These are phyloP conservation scores for Sporothrix globosa DNA, from an alignment of 2,329 filamentous ascomycete genomes.

Conservation along the genomic window DNA sequence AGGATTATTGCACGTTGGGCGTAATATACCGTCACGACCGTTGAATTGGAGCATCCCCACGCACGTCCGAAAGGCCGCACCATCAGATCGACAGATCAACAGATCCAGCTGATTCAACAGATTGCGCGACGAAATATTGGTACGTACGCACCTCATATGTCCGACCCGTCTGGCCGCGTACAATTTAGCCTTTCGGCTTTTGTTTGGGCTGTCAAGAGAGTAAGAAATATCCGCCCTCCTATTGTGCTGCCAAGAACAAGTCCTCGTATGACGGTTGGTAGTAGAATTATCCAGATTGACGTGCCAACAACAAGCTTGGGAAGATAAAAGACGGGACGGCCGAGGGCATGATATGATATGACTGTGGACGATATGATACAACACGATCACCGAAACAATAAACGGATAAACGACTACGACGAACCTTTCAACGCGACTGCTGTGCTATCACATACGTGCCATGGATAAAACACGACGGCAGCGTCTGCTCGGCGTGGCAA, in stretches of 20 bases:
- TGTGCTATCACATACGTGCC: no score
- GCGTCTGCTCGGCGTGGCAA: background rate
- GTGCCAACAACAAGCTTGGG: no score
- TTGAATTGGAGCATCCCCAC: background rate
- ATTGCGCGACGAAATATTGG: background rate
- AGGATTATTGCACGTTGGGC: conserved; percentile 54
- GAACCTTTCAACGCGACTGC: no score
- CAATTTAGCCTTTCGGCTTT: conserved; percentile 5
- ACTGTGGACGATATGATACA: no score
- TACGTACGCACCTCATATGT: background rate
- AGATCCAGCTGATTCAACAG: background rate
- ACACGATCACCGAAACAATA: no score
- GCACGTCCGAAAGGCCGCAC: conserved; percentile 9
- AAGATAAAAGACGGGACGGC: background rate
- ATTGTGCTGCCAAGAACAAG: background rate
- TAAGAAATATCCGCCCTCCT: background rate
- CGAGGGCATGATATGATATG: background rate
- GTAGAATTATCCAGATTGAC: conserved; percentile 9
- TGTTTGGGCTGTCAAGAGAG: background rate
- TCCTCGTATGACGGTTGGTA: background rate
- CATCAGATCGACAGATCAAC: background rate
- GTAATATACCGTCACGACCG: background rate
- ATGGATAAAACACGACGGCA: background rate
- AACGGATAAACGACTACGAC: background rate
- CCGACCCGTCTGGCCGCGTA: background rate